Percentiles rank a stretch among this genome's conserved stretches.
Evolutionary conservation across 148 eudicot genomes (phyloP).

Genomic region (Rhododendron mucronatum): DNA sequence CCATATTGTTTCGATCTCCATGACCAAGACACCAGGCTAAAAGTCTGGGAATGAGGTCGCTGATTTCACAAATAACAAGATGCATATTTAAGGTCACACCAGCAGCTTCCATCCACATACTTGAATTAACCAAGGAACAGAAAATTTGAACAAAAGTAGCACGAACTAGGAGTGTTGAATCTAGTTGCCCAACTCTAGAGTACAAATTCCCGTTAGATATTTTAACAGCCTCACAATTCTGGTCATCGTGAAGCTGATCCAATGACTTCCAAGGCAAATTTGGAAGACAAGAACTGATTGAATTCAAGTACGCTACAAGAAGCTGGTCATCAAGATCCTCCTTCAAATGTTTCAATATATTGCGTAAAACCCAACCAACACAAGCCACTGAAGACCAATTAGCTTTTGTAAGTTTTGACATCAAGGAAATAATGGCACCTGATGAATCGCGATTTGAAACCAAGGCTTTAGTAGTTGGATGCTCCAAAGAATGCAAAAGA

Average conservation of each 20-base stretch:
- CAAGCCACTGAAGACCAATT: slow-evolving; percentile 56
- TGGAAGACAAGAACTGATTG: slow-evolving; percentile 27
- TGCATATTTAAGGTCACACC: slow-evolving; percentile 18
- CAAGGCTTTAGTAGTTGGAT: slow-evolving; percentile 14
- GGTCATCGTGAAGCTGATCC: slow-evolving; percentile 17
- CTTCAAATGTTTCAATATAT: slow-evolving; percentile 49
- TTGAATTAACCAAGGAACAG: slow-evolving; percentile 49
- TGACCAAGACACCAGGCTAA: slow-evolving; percentile 42
- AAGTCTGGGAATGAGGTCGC: slow-evolving; percentile 47
- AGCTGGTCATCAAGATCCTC: slow-evolving; percentile 35
- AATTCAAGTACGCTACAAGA: slow-evolving; percentile 27
- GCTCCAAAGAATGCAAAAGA: slow-evolving; percentile 24
- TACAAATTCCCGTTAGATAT: slow-evolving; percentile 12
- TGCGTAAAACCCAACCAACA: slow-evolving; percentile 46
- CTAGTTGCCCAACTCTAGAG: slow-evolving; percentile 17
- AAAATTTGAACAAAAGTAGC: slow-evolving; percentile 70
- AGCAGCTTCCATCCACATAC: slow-evolving; percentile 22
- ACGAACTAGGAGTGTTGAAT: slow-evolving; percentile 32
- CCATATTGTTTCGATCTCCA: slow-evolving; percentile 12
- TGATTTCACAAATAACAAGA: slow-evolving; percentile 29
- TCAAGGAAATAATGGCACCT: slow-evolving; percentile 12
- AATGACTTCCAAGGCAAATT: slow-evolving; percentile 53
- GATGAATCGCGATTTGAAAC: slow-evolving; percentile 16
- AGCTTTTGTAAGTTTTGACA: slow-evolving; percentile 27
- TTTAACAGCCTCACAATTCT: slow-evolving; percentile 10